These are phyloP conservation scores for Podaxis mareebaensis DNA, from an alignment of 768 basidiomycete genomes.

Conservation along the genomic window DNA sequence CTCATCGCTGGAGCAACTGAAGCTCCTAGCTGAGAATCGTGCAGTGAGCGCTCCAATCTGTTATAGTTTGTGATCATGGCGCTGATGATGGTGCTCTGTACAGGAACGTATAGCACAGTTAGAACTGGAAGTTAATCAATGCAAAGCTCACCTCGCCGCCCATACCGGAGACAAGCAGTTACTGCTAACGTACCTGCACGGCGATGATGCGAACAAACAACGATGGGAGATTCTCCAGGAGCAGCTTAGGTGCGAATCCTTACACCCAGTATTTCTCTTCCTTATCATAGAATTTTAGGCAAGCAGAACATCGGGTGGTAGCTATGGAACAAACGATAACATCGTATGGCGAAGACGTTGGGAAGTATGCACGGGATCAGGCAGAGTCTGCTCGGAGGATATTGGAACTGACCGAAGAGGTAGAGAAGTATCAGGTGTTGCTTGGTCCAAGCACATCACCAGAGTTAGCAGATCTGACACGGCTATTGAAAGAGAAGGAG, in stretches of 20 bases:
- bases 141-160: slow-evolving; percentile 79
- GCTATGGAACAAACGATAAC: slow-evolving; percentile 56
- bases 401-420: slow-evolving; percentile 40
- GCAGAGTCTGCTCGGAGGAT: slow-evolving; percentile 52
- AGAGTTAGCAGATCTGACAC: slow-evolving; percentile 52
- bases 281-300: slow-evolving; percentile 34
- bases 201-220: slow-evolving; percentile 47
- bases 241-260: slow-evolving; percentile 51
- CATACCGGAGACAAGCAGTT: slow-evolving; percentile 69
- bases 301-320: slow-evolving; percentile 47
- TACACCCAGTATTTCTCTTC: slow-evolving; percentile 18
- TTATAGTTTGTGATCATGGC: neutral
- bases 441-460: slow-evolving; percentile 55
- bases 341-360: slow-evolving; percentile 47
- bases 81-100: slow-evolving; percentile 13
- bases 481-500: slow-evolving; percentile 65
- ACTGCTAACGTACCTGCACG: slow-evolving; percentile 66
- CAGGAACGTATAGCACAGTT: slow-evolving; percentile 76
- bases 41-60: slow-evolving; percentile 35
- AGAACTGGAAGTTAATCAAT: slow-evolving; percentile 69
- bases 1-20: slow-evolving; percentile 63
- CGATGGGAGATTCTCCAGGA: slow-evolving; percentile 54
- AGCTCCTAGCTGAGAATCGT: slow-evolving; percentile 63
- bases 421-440: slow-evolving; percentile 62
- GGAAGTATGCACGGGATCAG: slow-evolving; percentile 49